Base-by-base conservation (phyloP, 495 filamentous ascomycete genomes). In the Cryomyces minteri region DNA sequence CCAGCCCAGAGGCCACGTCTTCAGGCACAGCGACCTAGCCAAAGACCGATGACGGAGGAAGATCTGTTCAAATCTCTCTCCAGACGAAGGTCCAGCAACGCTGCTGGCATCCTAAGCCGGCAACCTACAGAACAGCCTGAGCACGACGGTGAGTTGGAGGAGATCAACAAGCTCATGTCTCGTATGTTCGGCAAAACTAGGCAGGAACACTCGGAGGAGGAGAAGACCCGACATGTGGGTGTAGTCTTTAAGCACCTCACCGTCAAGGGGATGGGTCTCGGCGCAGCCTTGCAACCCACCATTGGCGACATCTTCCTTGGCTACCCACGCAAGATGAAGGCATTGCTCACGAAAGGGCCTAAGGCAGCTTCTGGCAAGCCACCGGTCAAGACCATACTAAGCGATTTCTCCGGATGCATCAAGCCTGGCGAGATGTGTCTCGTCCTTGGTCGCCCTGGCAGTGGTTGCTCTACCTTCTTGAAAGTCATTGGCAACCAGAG, bases 391-490 rank as follows among this genome's bases (percentile, higher is more conserved):
- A 81, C 73, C 1, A 74, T 84, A 39, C 49, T 86, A 34, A 65
- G 80, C 61, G 67, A 70, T 46, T 79, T 81, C 54, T 71, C 70
- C 7, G 73, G 73, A 37, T 59, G 62, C 6, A 58, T 69, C 6
- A 63, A 60, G 14, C 60, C 61, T 14, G 61, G 65, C 11, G 66
- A 73, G 48, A 68, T 70, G 71, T 43, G 82, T 1, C 64, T 87
- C 1, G 80, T 87, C 0, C 66, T 87, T 39, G 82, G 82, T 4
- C 63, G 77, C 25, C 82, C 82, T 1, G 82, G 82, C 0, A 70
- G 72, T 37, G 82, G 81, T 8, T 87, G 82, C 49, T 74, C 77
- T 0, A 82, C 78, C 0, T 80, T 85, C 46, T 58, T 87, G 32
- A 84, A 84, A 48, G 67, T 72, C 0, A 63, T 85, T 38, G 77